A percentile compares a stretch with the other conserved stretches of the same genome.
Conservation (phyloP, 805 yeast genomes). For the Metschnikowia similis region DNA sequence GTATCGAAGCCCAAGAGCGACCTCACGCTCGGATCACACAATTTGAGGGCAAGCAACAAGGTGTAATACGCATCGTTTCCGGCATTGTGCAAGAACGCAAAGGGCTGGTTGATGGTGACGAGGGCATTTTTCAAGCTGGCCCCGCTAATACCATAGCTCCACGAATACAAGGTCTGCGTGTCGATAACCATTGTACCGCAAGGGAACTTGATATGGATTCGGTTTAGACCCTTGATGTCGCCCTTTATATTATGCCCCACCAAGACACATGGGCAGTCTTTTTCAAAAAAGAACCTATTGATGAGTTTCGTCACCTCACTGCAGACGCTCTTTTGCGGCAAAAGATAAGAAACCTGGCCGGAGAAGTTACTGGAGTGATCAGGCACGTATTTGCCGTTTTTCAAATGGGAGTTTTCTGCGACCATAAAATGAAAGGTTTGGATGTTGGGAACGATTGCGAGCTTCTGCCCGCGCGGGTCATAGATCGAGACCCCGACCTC, state of each 20-base stretch:
- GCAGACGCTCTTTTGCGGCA: constrained; percentile 7
- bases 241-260: constrained; percentile 18
- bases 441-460: constrained; percentile 16
- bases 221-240: constrained; percentile 14
- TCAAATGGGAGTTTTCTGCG: constrained; percentile 13
- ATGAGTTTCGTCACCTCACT: constrained; percentile 11
- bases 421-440: constrained; percentile 17
- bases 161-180: constrained; percentile 14
- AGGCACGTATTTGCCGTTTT: constrained; percentile 21
- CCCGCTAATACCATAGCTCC: constrained; percentile 16
- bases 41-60: constrained; percentile 20
- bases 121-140: constrained; percentile 20
- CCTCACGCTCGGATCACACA: constrained; percentile 21
- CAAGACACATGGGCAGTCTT: constrained; percentile 15
- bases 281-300: constrained; percentile 11
- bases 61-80: constrained; percentile 28
- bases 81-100: constrained; percentile 24
- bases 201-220: constrained; percentile 7
- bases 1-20: constrained; percentile 1
- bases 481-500: constrained; percentile 25
- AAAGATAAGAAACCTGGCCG: constrained; percentile 16
- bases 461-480: constrained; percentile 17
- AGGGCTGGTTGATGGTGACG: constrained; percentile 18
- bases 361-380: constrained; percentile 18
- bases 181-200: constrained; percentile 12